Evolutionary conservation across 2,329 filamentous ascomycete species (phyloP).

Genomic region (Penicillium sp.): DNA sequence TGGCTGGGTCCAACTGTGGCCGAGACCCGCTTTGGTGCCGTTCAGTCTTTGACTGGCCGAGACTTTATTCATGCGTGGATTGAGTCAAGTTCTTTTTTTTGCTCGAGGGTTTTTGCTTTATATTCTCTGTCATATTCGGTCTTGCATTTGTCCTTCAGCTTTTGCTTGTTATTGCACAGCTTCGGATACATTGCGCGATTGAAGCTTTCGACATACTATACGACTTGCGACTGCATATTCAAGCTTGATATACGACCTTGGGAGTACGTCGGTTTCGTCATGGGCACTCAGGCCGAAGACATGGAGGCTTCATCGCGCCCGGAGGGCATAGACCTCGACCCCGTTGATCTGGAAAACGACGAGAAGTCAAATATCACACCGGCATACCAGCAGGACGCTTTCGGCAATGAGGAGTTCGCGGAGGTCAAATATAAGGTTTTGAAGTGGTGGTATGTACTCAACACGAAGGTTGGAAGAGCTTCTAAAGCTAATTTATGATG

Average conservation of each 20-base stretch:
- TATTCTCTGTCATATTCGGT: neutral
- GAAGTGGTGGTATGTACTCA: conserved; percentile 43
- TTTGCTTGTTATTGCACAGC: neutral
- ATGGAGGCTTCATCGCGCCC: neutral
- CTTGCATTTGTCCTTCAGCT: neutral
- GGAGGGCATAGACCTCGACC: neutral
- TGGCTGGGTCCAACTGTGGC: conserved; percentile 2
- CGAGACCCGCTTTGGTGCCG: conserved; percentile 4
- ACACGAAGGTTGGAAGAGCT: conserved; percentile 4
- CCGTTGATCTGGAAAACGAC: conserved; percentile 2
- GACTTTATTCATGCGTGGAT: conserved; percentile 3
- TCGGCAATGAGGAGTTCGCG: conserved; percentile 40
- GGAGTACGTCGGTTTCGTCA: neutral
- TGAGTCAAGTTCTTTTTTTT: conserved; percentile 5
- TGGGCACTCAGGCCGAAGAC: neutral
- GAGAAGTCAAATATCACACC: conserved; percentile 20
- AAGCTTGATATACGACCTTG: neutral
- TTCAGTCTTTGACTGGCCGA: neutral
- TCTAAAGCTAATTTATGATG: neutral
- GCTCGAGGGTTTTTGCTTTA: neutral
- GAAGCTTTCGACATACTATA: neutral
- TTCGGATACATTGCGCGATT: neutral
- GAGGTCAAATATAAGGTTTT: conserved; percentile 54
- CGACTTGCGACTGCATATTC: neutral
- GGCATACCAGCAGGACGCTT: conserved; percentile 34